phyloP scores from a whole-genome alignment of 805 yeast genomes.

The Cyberlindnera suaveolens region DNA sequence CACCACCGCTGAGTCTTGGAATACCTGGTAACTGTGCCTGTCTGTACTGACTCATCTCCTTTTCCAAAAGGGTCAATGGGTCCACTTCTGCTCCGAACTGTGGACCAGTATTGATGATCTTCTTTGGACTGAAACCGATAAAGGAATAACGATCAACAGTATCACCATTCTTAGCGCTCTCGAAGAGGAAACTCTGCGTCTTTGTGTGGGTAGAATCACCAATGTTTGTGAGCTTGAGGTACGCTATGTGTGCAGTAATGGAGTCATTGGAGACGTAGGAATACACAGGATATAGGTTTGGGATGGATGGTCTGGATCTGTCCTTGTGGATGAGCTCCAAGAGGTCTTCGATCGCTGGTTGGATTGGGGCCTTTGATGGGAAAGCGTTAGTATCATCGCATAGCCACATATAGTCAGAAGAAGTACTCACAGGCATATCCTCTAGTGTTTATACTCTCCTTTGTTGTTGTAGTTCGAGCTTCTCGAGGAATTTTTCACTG shows the following conservation, averaged over 20 bases:
- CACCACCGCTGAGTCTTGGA: conserved; percentile 88
- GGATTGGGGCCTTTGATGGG: conserved; percentile 27
- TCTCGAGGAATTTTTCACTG: background rate
- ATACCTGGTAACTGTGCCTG: conserved; percentile 80
- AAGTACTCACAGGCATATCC: no score
- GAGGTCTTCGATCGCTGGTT: conserved; percentile 46
- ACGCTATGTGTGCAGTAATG: conserved; percentile 86
- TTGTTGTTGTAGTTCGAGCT: background rate
- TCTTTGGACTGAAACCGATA: conserved; percentile 81
- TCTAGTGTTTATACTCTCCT: background rate
- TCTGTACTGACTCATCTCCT: conserved; percentile 56
- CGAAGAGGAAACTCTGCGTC: conserved; percentile 73
- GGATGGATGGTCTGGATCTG: conserved; percentile 27
- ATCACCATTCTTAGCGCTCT: conserved; percentile 86
- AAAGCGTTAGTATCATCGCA: background rate
- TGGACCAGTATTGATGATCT: conserved; percentile 79
- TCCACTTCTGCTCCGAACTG: conserved; percentile 52
- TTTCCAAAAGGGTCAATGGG: conserved; percentile 70
- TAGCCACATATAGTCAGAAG: no score
- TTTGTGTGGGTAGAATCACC: conserved; percentile 48
- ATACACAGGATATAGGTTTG: conserved; percentile 79
- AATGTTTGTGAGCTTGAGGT: conserved; percentile 62
- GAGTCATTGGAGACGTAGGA: conserved; percentile 69
- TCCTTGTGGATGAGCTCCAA: conserved; percentile 34
- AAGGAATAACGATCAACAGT: conserved; percentile 86